phyloP scores from a whole-genome alignment of 129 eudicot genomes.

The Centella asiatica region DNA sequence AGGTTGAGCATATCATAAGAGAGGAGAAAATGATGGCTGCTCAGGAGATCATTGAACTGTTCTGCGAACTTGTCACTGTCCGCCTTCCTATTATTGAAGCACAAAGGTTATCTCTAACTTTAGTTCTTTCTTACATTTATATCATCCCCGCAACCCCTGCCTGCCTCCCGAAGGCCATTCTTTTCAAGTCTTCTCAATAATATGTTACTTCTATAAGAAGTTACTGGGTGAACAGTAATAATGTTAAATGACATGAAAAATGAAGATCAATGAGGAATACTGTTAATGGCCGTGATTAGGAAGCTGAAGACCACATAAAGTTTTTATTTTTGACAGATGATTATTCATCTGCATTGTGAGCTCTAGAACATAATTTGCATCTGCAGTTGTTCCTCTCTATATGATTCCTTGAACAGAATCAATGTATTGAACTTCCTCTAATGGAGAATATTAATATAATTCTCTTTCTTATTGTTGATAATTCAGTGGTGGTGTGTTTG shows the following conservation, averaged over 20 bases:
- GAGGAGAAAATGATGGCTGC: conserved; percentile 99
- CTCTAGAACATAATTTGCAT: neutral
- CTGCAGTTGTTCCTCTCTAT: too few relatives aligned
- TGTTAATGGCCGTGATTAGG: too few relatives aligned
- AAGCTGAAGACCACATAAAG: neutral
- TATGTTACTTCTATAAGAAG: neutral
- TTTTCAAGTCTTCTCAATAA: neutral
- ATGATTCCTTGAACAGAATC: neutral
- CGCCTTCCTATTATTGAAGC: conserved; percentile 94
- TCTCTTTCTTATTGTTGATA: too few relatives aligned
- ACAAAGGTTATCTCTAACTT: conserved; percentile 53
- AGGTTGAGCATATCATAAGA: conserved; percentile 95
- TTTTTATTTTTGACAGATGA: neutral
- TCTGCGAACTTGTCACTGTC: conserved; percentile 85
- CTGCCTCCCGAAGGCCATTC: too few relatives aligned
- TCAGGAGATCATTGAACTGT: conserved; percentile 88
- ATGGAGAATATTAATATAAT: neutral
- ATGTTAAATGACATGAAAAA: neutral
- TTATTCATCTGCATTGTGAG: neutral
- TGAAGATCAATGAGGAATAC: neutral
- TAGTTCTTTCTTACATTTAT: neutral
- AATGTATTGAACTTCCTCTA: too few relatives aligned
- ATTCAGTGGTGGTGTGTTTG: too few relatives aligned
- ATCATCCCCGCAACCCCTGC: neutral
- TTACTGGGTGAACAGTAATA: too few relatives aligned